Evolutionary conservation across 2,329 filamentous ascomycete genomes (phyloP), one percentile per base, ranked within the genome.

Genomic region (Phialophora tarda): DNA sequence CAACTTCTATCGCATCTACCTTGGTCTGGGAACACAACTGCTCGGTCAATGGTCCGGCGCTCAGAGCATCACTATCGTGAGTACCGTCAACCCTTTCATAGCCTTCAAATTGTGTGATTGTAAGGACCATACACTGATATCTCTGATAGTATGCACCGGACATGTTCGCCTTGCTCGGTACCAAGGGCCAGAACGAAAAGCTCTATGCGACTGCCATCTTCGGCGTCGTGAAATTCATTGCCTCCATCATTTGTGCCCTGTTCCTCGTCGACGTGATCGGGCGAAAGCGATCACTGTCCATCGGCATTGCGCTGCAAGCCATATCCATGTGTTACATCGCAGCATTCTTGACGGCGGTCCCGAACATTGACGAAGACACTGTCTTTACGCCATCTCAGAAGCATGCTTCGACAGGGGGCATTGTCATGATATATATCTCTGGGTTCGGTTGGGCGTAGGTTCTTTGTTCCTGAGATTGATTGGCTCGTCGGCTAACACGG

Each of bases 211-310:
- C 89, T 0, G 48, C 53, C 21, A 63, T 63, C 28, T 63, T 63
- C 62, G 91, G 91, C 51, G 85, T 92, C 59, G 82, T 92, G 72
- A 93, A 93, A 74, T 85, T 93, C 62, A 75, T 86, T 6, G 84
- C 88, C 0, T 86, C 89, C 14, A 75, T 93, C 34, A 71, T 86
- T 47, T 93, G 90, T 75, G 90, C 91, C 0, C 82, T 93, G 60
- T 92, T 93, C 83, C 84, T 93, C 8, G 90, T 93, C 69, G 91
- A 93, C 72, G 87, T 90, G 62, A 88, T 93, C 70, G 91, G 91
- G 4, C 88, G 91, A 65, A 93, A 92, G 78, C 77, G 82, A 14
- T 77, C 82, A 0, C 77, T 85, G 6, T 76, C 78, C 50, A 77
- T 78, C n/a, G 83, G 83, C 8, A 83, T 85, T 44, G 75, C 71